These are phyloP conservation scores for Capsaspora owczarzaki DNA, from an alignment of 78 protist genomes.

Conservation along the genomic window DNA sequence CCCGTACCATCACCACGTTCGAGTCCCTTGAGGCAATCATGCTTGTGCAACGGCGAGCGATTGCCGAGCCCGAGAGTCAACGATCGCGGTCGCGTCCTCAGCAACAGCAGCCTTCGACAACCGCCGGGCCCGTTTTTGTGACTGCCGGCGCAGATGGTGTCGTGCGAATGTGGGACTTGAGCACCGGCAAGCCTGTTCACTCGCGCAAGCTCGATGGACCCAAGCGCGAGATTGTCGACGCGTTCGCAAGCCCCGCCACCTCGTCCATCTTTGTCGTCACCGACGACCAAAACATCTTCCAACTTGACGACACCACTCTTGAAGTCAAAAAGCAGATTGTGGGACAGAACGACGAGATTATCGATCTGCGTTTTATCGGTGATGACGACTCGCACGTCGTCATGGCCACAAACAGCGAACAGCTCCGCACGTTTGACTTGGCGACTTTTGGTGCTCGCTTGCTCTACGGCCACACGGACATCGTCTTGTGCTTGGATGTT, in stretches of 20 bases:
- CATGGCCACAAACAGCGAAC: slow-evolving; percentile 47
- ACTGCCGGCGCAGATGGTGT: too few relatives aligned
- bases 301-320: slow-evolving; percentile 18
- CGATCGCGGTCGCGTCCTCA: too few relatives aligned
- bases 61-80: too few relatives aligned
- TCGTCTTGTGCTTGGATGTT: slow-evolving; percentile 61
- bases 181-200: too few relatives aligned
- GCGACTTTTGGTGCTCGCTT: slow-evolving; percentile 26
- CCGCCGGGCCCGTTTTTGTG: too few relatives aligned
- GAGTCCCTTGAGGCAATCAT: too few relatives aligned
- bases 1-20: background rate
- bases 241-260: too few relatives aligned
- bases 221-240: too few relatives aligned
- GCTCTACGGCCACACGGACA: slow-evolving; percentile 60
- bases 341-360: slow-evolving; percentile 71
- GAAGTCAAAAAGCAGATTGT: slow-evolving; percentile 34
- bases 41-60: too few relatives aligned
- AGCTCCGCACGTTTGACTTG: slow-evolving; percentile 39
- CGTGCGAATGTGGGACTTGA: too few relatives aligned
- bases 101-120: too few relatives aligned
- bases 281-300: slow-evolving; percentile 51
- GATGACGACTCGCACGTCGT: slow-evolving; percentile 17
- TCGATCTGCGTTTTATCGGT: slow-evolving; percentile 40
- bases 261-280: slow-evolving; percentile 36
- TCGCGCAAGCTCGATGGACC: too few relatives aligned